Evolutionary conservation across 495 filamentous ascomycete species (phyloP).

Genomic region (Trichocladium uniseriatum): DNA sequence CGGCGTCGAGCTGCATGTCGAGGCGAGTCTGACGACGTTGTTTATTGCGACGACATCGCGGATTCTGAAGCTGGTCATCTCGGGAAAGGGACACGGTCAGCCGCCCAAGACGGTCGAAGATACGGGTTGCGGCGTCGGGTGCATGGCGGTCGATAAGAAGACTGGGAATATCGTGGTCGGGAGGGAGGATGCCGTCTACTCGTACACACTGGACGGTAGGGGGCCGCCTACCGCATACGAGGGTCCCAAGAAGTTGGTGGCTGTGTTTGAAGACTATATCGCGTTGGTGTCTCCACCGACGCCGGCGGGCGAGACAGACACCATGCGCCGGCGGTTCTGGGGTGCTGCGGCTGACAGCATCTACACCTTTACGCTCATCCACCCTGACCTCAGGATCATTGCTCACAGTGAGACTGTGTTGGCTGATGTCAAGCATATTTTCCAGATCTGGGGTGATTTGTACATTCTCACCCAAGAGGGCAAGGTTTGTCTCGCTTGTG

Average conservation of each 20-base stretch:
- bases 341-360: constrained; percentile 60
- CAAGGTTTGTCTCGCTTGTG: constrained; percentile 48
- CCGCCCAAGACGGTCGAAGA: constrained; percentile 83
- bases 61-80: constrained; percentile 77
- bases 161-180: constrained; percentile 82
- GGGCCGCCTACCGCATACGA: constrained; percentile 85
- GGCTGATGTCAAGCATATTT: constrained; percentile 67
- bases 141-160: constrained; percentile 76
- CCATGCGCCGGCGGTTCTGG: constrained; percentile 52
- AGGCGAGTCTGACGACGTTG: constrained; percentile 56
- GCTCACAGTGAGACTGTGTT: constrained; percentile 78
- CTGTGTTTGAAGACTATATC: constrained; percentile 77
- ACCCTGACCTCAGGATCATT: constrained; percentile 83
- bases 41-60: constrained; percentile 87
- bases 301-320: constrained; percentile 41
- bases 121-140: constrained; percentile 77
- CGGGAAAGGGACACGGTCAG: constrained; percentile 79
- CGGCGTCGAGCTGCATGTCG: constrained; percentile 68
- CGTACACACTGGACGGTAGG: constrained; percentile 76
- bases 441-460: constrained; percentile 84
- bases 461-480: constrained; percentile 83
- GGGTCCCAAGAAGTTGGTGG: constrained; percentile 74
- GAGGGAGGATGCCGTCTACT: constrained; percentile 90
- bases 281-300: constrained; percentile 72
- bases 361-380: constrained; percentile 78